These are phyloP conservation scores for Fraxinus greggii DNA, from an alignment of 305 asterid genomes.

Conservation along the genomic window DNA sequence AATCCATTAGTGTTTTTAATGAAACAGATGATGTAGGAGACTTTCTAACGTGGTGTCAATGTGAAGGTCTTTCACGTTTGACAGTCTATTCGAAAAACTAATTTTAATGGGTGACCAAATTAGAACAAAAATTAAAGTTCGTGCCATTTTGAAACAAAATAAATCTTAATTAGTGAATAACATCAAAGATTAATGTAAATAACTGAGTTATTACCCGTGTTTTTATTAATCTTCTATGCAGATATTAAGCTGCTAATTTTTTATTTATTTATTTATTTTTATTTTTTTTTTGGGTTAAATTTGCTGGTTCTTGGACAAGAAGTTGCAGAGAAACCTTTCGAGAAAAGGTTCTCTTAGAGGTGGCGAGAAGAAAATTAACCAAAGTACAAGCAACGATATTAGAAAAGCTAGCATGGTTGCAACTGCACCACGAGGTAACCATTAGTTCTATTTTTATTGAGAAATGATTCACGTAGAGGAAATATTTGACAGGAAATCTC, in stretches of 20 bases:
- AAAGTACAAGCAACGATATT: not conserved
- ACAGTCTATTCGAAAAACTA: not conserved
- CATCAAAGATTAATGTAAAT: not conserved
- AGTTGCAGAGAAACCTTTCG: constrained; percentile 9
- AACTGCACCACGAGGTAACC: not conserved
- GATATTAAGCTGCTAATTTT: not conserved
- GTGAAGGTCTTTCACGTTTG: not conserved
- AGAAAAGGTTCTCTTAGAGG: not conserved
- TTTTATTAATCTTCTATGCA: not conserved
- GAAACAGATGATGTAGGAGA: not conserved
- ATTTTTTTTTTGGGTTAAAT: not conserved
- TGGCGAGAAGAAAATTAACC: not conserved
- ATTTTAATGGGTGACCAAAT: not conserved
- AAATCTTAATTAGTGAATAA: not conserved
- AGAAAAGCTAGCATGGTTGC: not conserved
- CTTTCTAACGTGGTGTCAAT: not conserved
- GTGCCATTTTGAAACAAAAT: not conserved
- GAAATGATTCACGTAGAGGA: no score
- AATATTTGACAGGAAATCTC: no score
- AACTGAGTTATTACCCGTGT: not conserved
- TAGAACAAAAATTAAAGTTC: not conserved
- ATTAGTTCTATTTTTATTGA: not conserved
- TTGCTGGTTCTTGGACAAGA: not conserved
- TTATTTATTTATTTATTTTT: not conserved
- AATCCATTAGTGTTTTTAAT: not conserved